Evolutionary conservation across 164 flowering plant genomes (phyloP).

Genomic region (Brasenia schreberi): DNA sequence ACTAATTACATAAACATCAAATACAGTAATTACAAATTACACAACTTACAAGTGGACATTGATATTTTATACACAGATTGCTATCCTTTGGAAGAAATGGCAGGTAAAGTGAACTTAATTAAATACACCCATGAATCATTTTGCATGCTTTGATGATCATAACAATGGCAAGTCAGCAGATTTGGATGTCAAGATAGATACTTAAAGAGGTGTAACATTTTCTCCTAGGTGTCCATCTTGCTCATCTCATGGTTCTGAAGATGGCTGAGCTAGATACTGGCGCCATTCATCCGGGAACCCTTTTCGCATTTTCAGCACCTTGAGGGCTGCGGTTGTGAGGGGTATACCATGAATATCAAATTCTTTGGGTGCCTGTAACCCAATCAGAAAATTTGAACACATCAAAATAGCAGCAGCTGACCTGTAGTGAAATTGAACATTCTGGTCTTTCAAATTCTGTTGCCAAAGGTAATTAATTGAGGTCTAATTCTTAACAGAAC

Average conservation of each 20-base stretch:
- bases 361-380: constrained; percentile 70
- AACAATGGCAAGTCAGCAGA: not conserved
- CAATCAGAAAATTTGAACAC: not conserved
- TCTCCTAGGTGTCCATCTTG: not conserved
- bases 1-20: no score
- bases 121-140: no score
- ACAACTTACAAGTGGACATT: no score
- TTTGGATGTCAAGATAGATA: not conserved
- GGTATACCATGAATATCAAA: constrained; percentile 81
- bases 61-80: no score
- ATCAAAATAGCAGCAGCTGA: not conserved
- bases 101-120: no score
- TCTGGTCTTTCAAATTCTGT: no score
- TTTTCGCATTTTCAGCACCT: constrained; percentile 46
- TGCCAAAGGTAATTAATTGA: no score
- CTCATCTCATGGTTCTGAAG: constrained; percentile 18
- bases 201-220: not conserved
- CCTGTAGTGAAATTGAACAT: no score
- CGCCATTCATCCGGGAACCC: constrained; percentile 80
- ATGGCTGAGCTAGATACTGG: constrained; percentile 48
- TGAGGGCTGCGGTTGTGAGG: constrained; percentile 52
- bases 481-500: no score
- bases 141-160: not conserved
- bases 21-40: no score
- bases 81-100: no score